Evolutionary conservation across 2,329 filamentous ascomycete genomes (phyloP), one percentile per base, ranked within the genome.

Genomic region (Zymoseptoria passerinii): DNA sequence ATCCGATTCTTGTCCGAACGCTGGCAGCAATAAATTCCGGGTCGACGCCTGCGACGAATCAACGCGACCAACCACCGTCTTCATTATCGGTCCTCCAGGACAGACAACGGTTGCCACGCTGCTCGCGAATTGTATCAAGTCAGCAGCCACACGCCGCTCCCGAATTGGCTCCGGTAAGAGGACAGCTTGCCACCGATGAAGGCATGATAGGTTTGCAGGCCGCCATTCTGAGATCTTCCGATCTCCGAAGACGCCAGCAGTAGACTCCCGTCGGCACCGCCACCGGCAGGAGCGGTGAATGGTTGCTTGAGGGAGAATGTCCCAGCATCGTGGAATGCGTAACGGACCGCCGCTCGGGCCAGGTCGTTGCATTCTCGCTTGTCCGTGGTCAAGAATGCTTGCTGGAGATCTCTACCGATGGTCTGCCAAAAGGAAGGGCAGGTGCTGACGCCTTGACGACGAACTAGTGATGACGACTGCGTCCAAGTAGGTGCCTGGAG

Each of bases 91-190:
- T 35, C 62, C 63, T 23, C 63, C 63, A 18, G 58, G 52, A 40
- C 63, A 65, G 54, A 55, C 58, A 10, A 48, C 40, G 8, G 77
- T 78, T 4, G 77, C 80, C 44, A 79, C 72, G 57, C 70, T 61
- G 10, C 60, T 75, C 1, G 75, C 79, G 52, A 81, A 78, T 65
- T 82, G 79, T 35, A 81, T 77, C 28, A 83, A 70, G 66, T 84
- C 81, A 8, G 81, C 81, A 63, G 80, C 78, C 75, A 72, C 20
- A 81, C 73, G 6, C 49, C 40, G 28, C 49, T 48, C 28, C 48
- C 58, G 13, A 27, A 49, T 35, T 53, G 48, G 48, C 35, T 51
- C 54, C 59, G 55, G 58, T 66, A 65, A 8, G 52, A 28, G 19
- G 72, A 69, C 60, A 76, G 78, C 56, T 74, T 71, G 18, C 63